These are phyloP conservation scores for Marchantia paleacea DNA, from an alignment of 225 moss, liverwort and hornwort genomes.

Conservation along the genomic window DNA sequence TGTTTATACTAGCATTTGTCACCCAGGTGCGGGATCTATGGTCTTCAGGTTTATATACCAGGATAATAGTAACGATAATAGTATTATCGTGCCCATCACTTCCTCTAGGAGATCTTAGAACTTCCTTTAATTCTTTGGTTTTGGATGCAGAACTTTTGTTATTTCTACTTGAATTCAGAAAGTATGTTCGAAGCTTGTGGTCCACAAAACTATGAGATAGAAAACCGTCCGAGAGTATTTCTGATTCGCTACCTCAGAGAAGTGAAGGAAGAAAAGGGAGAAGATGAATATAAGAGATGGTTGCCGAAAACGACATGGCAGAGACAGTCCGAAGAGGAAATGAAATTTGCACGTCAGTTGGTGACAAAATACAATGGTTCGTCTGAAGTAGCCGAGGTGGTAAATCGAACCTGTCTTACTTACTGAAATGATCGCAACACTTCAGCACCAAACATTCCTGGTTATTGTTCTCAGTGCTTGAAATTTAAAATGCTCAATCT, in stretches of 20 bases:
- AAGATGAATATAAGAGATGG: slow-evolving; percentile 37
- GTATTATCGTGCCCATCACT: no score
- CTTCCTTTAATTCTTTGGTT: neutral
- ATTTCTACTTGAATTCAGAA: slow-evolving; percentile 69
- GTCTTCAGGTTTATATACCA: no score
- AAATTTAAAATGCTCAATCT: neutral
- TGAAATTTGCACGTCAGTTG: slow-evolving; percentile 56
- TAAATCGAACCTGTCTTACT: neutral
- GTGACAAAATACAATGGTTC: slow-evolving; percentile 68
- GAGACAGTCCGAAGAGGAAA: slow-evolving; percentile 39
- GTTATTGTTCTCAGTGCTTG: neutral
- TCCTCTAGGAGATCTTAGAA: no score
- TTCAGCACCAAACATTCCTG: neutral
- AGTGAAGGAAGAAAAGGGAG: slow-evolving; percentile 24
- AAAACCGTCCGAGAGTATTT: slow-evolving; percentile 61
- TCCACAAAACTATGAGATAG: slow-evolving; percentile 48
- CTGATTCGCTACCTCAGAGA: slow-evolving; percentile 56
- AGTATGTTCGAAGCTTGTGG: slow-evolving; percentile 77
- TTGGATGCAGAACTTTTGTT: slow-evolving; percentile 54
- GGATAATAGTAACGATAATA: no score
- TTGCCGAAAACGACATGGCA: slow-evolving; percentile 47
- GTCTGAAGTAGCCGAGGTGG: slow-evolving; percentile 38
- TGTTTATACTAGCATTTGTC: no score
- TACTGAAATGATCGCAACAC: neutral
- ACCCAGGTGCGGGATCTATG: no score